These are phyloP conservation scores for Alternaria viburni DNA, from an alignment of 2,329 filamentous ascomycete genomes.

Conservation along the genomic window DNA sequence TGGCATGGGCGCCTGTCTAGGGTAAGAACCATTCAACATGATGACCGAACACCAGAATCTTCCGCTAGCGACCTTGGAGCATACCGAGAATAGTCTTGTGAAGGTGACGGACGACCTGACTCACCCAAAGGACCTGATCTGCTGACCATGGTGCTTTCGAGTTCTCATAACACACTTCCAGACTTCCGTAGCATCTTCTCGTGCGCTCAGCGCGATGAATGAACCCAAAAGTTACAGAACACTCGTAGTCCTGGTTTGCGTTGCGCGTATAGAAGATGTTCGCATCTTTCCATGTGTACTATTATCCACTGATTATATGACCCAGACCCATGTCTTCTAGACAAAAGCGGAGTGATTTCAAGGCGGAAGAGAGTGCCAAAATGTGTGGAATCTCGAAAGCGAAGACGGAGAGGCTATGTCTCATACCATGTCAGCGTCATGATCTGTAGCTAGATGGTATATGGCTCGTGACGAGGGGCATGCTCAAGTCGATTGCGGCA, in stretches of 20 bases:
- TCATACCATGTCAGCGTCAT: background rate
- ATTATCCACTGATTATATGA: background rate
- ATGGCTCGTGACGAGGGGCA: background rate
- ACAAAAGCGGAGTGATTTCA: background rate
- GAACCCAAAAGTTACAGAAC: background rate
- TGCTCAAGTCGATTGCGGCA: background rate
- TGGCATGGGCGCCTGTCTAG: background rate
- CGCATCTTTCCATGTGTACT: background rate
- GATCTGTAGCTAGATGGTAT: background rate
- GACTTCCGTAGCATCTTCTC: background rate
- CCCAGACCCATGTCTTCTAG: background rate
- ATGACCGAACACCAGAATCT: background rate
- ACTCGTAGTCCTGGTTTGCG: background rate
- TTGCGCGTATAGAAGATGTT: background rate
- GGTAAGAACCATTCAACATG: background rate
- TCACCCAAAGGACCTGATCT: background rate
- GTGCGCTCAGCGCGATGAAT: background rate
- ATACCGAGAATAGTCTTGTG: background rate
- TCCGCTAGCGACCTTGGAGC: background rate
- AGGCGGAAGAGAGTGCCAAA: background rate
- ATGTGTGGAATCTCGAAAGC: background rate
- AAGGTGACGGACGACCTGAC: background rate
- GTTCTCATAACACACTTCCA: background rate
- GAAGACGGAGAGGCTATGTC: background rate
- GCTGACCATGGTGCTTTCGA: background rate